These are phyloP conservation scores for Pleurozium schreberi DNA, from an alignment of 225 moss, liverwort and hornwort genomes.

Conservation along the genomic window DNA sequence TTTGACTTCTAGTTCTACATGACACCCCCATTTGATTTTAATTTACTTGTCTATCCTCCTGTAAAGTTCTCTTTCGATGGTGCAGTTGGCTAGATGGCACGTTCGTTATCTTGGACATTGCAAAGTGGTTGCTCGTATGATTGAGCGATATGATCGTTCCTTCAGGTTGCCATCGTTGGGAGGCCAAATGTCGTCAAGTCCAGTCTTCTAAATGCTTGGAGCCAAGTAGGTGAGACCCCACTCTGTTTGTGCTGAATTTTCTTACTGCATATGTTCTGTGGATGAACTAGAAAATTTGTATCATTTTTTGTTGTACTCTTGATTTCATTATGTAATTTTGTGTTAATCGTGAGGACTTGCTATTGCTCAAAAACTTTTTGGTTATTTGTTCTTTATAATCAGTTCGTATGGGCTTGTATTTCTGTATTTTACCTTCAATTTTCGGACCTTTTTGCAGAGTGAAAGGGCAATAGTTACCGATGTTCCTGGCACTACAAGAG, in stretches of 20 bases:
- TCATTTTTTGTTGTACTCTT: not conserved
- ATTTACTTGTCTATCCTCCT: not conserved
- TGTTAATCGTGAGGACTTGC: not conserved
- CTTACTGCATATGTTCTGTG: not conserved
- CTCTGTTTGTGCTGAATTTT: not conserved
- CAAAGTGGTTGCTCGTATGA: not conserved
- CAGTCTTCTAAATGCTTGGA: slow-evolving; percentile 93
- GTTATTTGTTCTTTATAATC: not conserved
- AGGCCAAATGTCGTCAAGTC: slow-evolving; percentile 99
- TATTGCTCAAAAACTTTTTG: not conserved
- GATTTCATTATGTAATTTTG: not conserved
- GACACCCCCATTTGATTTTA: not conserved
- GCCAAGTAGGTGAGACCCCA: slow-evolving; percentile 93
- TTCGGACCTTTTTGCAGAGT: slow-evolving; percentile 45
- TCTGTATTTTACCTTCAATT: not conserved
- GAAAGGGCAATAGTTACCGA: slow-evolving; percentile 94
- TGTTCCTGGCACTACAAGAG: slow-evolving; percentile 89
- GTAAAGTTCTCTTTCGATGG: not conserved
- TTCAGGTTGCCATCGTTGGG: slow-evolving; percentile 91
- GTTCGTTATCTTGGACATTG: not conserved
- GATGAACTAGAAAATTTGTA: not conserved
- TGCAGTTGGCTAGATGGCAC: not conserved
- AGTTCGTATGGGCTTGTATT: not conserved
- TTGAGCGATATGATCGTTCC: not conserved
- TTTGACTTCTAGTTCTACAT: slow-evolving; percentile 1